Evolutionary conservation across 768 basidiomycete genomes (phyloP), one percentile per base, ranked within the genome.

Genomic region (Leucogyrophana mollusca): DNA sequence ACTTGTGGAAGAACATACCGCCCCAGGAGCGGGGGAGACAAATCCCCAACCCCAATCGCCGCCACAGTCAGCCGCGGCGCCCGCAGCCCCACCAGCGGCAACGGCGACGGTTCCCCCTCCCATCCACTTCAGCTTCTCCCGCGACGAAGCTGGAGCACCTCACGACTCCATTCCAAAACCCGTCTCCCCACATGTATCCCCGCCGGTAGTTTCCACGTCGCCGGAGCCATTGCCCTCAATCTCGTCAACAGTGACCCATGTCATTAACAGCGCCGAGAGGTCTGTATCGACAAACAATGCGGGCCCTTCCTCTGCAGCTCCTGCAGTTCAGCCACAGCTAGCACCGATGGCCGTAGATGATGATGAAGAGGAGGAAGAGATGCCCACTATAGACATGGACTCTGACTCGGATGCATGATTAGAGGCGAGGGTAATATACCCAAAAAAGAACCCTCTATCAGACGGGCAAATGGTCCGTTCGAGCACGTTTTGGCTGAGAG

Each of bases 381-480:
- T 94, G 72, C 90, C 90, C 3, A 57, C 72, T 9, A 90, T 94
- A 30, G 78, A 91, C 59, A 69, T 90, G 71, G 82, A 76, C 33
- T 91, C 90, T 1, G 90, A 92, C 62, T 87, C 88, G 4, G 90
- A 91, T 34, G 20, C 23, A 21, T 47, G 30, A 34, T 27, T 13
- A 17, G 20, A 22, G 18, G 4, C 17, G 25, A 18, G 1, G 16
- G 22, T 9, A 20, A 17, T 42, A 9, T n/a, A 45, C 38, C 24
- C 34, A 17, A 23, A 44, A 11, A 16, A 18, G 20, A 16, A 41
- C 9, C 13, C 16, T 44, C 43, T n/a, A 13, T 30, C 27, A 30
- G 27, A 30, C 13, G 27, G 27, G 27, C 27, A 13, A 37, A 2
- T 35, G 49, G 14, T 43, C 23, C 14, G 13, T 34, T 9, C 42